Evolutionary conservation across 164 flowering plant species (phyloP).

Genomic region (Berberis thunbergii): DNA sequence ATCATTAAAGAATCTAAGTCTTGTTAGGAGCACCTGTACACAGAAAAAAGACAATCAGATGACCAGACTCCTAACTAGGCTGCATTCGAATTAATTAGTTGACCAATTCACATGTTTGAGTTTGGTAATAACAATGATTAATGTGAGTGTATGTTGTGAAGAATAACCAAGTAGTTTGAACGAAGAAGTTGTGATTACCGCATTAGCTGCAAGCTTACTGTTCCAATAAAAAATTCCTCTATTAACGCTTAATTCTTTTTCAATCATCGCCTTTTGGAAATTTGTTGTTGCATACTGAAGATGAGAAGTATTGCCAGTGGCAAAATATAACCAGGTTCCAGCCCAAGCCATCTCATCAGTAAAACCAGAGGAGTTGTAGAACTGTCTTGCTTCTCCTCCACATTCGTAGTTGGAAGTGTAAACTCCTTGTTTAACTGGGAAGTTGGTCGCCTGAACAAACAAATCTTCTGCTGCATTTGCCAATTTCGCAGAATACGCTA

Average conservation of each 20-base stretch:
- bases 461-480: slow-evolving; percentile 32
- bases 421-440: slow-evolving; percentile 14
- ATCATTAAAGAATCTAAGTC: slow-evolving; percentile 34
- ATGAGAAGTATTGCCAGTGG: slow-evolving; percentile 49
- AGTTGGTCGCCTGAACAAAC: slow-evolving; percentile 21
- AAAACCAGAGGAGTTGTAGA: slow-evolving; percentile 48
- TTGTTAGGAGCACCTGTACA: slow-evolving; percentile 42
- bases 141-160: too few relatives aligned
- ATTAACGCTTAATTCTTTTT: slow-evolving; percentile 15
- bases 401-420: slow-evolving; percentile 35
- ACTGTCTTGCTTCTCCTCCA: slow-evolving; percentile 38
- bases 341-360: slow-evolving; percentile 61
- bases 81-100: too few relatives aligned
- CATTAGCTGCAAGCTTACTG: slow-evolving; percentile 42
- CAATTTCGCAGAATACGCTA: slow-evolving; percentile 25
- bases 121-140: too few relatives aligned
- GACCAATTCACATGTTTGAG: too few relatives aligned
- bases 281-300: slow-evolving; percentile 26
- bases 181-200: slow-evolving; percentile 21
- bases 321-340: slow-evolving; percentile 50
- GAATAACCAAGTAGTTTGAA: too few relatives aligned
- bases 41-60: not conserved
- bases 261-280: slow-evolving; percentile 20
- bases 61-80: not conserved
- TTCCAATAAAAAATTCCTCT: slow-evolving; percentile 50